phyloP scores from a whole-genome alignment of 257 asterid species.

The Forsythia suspensa region DNA sequence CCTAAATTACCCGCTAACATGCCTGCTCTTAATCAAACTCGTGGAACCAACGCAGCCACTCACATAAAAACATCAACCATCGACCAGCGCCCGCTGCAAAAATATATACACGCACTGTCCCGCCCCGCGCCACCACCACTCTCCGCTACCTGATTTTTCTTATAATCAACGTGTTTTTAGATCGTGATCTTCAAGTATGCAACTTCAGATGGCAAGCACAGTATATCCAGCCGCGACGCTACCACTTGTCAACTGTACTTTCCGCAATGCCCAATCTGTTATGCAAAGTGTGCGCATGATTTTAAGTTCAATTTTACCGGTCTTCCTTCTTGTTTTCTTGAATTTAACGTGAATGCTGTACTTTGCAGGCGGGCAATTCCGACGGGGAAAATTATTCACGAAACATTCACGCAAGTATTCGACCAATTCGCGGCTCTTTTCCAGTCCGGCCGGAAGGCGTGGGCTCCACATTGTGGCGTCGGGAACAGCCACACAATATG shows the following conservation, averaged over 20 bases:
- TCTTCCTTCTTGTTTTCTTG: neutral
- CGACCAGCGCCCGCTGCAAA: neutral
- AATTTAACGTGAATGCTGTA: neutral
- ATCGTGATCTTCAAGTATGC: neutral
- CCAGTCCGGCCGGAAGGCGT: constrained; percentile 18
- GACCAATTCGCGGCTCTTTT: constrained; percentile 25
- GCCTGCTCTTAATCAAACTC: neutral
- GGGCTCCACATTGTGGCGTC: constrained; percentile 29
- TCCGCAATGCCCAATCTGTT: neutral
- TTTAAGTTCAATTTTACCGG: neutral
- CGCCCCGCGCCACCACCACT: too few relatives aligned
- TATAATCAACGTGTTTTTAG: neutral
- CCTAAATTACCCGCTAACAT: too few relatives aligned
- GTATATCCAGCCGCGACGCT: neutral
- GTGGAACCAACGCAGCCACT: neutral
- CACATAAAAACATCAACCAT: too few relatives aligned
- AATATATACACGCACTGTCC: neutral
- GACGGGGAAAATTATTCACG: constrained; percentile 14
- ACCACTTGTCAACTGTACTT: neutral
- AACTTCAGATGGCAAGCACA: neutral
- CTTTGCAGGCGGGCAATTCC: constrained; percentile 39
- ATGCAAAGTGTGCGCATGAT: neutral
- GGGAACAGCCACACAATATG: constrained; percentile 31
- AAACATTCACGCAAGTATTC: constrained; percentile 16
- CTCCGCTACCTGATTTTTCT: neutral